Percentiles rank a stretch among this genome's conserved stretches.
Conservation (phyloP, 371 early-diverging fungal species). For the Mucor sp. region DNA sequence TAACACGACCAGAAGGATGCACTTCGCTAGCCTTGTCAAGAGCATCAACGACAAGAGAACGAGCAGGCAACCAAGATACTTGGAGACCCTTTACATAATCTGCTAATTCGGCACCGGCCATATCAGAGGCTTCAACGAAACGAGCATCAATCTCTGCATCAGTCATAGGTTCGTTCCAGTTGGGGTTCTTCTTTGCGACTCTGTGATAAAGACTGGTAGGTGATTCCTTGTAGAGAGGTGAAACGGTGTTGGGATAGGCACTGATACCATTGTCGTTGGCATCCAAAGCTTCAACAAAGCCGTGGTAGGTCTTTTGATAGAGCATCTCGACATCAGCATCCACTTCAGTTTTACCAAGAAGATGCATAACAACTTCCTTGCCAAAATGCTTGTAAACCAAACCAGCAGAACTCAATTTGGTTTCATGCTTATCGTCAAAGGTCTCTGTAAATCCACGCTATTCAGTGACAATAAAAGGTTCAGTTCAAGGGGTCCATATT, state of each 20-base stretch:
- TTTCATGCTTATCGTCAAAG: constrained; percentile 75
- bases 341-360: constrained; percentile 57
- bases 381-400: constrained; percentile 95
- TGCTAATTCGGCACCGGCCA: constrained; percentile 80
- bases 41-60: constrained; percentile 78
- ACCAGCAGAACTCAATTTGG: constrained; percentile 93
- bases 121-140: constrained; percentile 71
- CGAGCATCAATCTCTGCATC: constrained; percentile 68
- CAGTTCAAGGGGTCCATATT: background rate
- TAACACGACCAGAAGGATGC: constrained; percentile 77
- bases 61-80: constrained; percentile 87
- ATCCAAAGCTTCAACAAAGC: constrained; percentile 79
- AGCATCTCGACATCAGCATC: constrained; percentile 64
- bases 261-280: constrained; percentile 90
- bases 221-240: constrained; percentile 80
- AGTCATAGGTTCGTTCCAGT: constrained; percentile 84
- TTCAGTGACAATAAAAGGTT: background rate
- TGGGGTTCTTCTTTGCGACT: constrained; percentile 88
- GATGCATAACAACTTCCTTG: constrained; percentile 69
- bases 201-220: constrained; percentile 78
- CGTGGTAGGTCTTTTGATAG: constrained; percentile 82
- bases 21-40: constrained; percentile 59
- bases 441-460: constrained; percentile 90
- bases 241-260: constrained; percentile 77
- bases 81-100: constrained; percentile 70